Evolutionary conservation across 805 yeast genomes (phyloP), one percentile per base, ranked within the genome.

Genomic region (Kodamaea leandrae): DNA sequence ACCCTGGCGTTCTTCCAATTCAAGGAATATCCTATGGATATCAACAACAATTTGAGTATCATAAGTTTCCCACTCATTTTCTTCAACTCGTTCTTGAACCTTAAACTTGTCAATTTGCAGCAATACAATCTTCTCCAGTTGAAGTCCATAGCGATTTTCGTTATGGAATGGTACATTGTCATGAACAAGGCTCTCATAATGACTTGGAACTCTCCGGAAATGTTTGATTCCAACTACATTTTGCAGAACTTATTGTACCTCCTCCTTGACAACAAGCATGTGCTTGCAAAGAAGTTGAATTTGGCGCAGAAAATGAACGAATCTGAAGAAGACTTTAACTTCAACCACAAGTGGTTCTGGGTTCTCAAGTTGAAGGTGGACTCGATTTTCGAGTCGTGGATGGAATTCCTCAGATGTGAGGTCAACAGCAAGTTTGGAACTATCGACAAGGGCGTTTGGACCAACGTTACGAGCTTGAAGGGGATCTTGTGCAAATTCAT

Each of bases 1-100:
- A 45, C 55, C 39, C 48, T 45, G 32, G 52, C 48, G 35, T 53
- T 36, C 36, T 44, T 36, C 41, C 47, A 41, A 32, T 39, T 38
- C 38, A 49, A 45, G 17, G 38, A 36, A 16, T 41, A 42, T 17
- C 39, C 50, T 13, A 35, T 41, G 26, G 55, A 47, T 8, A 45
- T 77, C 33, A 76, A 76, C 51, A 74, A 76, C 51, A 77, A 76
- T 45, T 55, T 78, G 39, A 80, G 81, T 1, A 64, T 77, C 18
- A 62, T 77, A 10, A 57, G 75, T 7, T 64, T 74, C 44, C 83
- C 83, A 0, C 48, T 77, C 24, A 52, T 77, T 6, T 67, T 75
- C 52, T 60, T 49, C 44, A 58, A 45, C 44, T 63, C 28, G 33
- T 70, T 68, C 40, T 50, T 62, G n/a, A 52, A 53, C 20, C 47